Base-by-base conservation (phyloP, 2,329 filamentous ascomycete genomes). In the Volutella citrinella region DNA sequence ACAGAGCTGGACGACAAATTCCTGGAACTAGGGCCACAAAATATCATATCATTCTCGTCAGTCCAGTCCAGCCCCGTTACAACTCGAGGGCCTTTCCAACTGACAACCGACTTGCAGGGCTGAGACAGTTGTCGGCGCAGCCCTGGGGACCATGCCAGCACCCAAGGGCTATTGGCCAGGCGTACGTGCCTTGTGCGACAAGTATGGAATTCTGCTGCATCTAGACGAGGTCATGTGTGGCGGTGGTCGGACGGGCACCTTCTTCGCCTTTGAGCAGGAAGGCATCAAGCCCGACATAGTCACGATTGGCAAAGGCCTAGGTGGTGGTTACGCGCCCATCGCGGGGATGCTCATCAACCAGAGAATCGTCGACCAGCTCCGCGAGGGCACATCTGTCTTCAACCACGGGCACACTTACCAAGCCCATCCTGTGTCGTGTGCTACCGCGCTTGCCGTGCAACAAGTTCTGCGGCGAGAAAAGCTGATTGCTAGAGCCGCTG, bases 221-320 rank as follows among this genome's bases (percentile, higher is more conserved):
- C 62, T 91, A 1, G 87, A 93, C 50, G 87, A 91, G 32, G 72
- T 88, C 27, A 87, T 89, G 82, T 82, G 76, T 29, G 81, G 81
- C 3, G 74, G 74, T 57, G 80, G 80, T 2, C 64, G 79, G 2
- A 71, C 69, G 0, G 80, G 78, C 0, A 70, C 64, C 5, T 57
- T 82, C 45, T 74, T 85, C 59, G 75, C 77, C 3, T 85, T 77
- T 72, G 68, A 82, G 45, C 67, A 77, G 29, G 71, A 80, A 18
- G 69, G 61, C 1, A 63, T 76, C 6, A 66, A 69, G 2, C 82
- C 82, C 1, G 82, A 87, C 48, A 69, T 87, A 5, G 72, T 82
- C 54, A 78, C 79, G 0, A 61, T 84, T 9, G 83, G 78, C 0
- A 87, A 87, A 54, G 78, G 76, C 0, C 64, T 87, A 0, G 79